These are phyloP conservation scores for Apiospora hydei DNA, from an alignment of 2,329 filamentous ascomycete genomes.

Conservation along the genomic window DNA sequence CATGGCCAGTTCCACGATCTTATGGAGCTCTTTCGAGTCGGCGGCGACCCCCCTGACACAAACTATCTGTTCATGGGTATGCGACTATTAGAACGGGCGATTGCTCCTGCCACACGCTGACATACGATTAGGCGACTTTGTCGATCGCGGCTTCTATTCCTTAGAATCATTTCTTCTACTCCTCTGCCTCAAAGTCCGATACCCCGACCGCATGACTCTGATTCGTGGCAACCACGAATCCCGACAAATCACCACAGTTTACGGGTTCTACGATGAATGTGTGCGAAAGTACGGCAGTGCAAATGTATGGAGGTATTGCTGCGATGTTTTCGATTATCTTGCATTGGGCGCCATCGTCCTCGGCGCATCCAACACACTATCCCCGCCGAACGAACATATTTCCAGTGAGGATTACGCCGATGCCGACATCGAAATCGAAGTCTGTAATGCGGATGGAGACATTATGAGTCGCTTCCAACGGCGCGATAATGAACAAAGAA, in stretches of 20 bases:
- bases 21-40: slow-evolving; percentile 95
- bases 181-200: slow-evolving; percentile 96
- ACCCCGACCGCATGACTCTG: slow-evolving; percentile 97
- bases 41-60: slow-evolving; percentile 95
- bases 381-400: slow-evolving; percentile 55
- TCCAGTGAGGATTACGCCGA: slow-evolving; percentile 59
- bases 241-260: slow-evolving; percentile 98
- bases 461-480: slow-evolving; percentile 77
- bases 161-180: slow-evolving; percentile 97
- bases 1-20: slow-evolving; percentile 96
- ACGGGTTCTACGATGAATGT: slow-evolving; percentile 99
- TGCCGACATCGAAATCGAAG: slow-evolving; percentile 88
- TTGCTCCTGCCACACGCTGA: not conserved
- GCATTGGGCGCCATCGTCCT: slow-evolving; percentile 88
- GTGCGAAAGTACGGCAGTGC: slow-evolving; percentile 98
- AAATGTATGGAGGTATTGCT: slow-evolving; percentile 99
- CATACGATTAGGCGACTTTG: slow-evolving; percentile 78
- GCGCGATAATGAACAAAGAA: slow-evolving; percentile 43
- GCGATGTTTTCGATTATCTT: slow-evolving; percentile 97
- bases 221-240: slow-evolving; percentile 99
- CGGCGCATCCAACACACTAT: slow-evolving; percentile 76
- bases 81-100: not conserved
- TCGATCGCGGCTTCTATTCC: slow-evolving; percentile 97
- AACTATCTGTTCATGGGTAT: slow-evolving; percentile 97
- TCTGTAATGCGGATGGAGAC: slow-evolving; percentile 83